These are phyloP conservation scores for Auriscalpium orientale DNA, from an alignment of 768 basidiomycete genomes.

Conservation along the genomic window DNA sequence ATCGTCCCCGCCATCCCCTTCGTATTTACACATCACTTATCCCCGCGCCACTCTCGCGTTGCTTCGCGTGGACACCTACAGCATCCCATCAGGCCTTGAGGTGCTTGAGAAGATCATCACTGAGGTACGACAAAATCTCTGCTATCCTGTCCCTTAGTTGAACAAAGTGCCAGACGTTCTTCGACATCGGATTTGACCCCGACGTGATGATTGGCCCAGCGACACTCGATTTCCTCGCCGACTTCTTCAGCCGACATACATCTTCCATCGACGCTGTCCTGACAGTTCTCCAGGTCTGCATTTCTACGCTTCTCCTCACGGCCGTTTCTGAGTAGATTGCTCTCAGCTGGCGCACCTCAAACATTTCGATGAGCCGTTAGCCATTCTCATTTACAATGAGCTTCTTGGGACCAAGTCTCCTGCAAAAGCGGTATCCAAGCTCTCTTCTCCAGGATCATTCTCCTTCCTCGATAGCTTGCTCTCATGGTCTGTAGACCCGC, in stretches of 20 bases:
- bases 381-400: slow-evolving; percentile 30
- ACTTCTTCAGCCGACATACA: slow-evolving; percentile 50
- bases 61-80: slow-evolving; percentile 45
- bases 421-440: not conserved
- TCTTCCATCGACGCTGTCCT: slow-evolving; percentile 49
- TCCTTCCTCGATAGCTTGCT: slow-evolving; percentile 28
- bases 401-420: slow-evolving; percentile 6
- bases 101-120: slow-evolving; percentile 48
- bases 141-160: not conserved
- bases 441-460: slow-evolving; percentile 18
- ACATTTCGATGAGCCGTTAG: slow-evolving; percentile 61
- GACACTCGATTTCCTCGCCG: slow-evolving; percentile 45
- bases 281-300: slow-evolving; percentile 53
- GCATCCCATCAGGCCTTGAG: slow-evolving; percentile 38
- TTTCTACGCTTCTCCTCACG: not conserved
- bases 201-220: slow-evolving; percentile 54
- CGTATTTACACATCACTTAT: slow-evolving; percentile 52
- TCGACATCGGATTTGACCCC: slow-evolving; percentile 53
- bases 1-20: slow-evolving; percentile 41
- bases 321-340: not conserved
- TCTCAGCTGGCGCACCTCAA: slow-evolving; percentile 56
- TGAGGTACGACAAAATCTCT: slow-evolving; percentile 32
- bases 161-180: slow-evolving; percentile 42
- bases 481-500: slow-evolving; percentile 12
- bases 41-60: slow-evolving; percentile 51